phyloP scores from a whole-genome alignment of 2,329 filamentous ascomycete species.

The Coleophoma eucalyptorum region DNA sequence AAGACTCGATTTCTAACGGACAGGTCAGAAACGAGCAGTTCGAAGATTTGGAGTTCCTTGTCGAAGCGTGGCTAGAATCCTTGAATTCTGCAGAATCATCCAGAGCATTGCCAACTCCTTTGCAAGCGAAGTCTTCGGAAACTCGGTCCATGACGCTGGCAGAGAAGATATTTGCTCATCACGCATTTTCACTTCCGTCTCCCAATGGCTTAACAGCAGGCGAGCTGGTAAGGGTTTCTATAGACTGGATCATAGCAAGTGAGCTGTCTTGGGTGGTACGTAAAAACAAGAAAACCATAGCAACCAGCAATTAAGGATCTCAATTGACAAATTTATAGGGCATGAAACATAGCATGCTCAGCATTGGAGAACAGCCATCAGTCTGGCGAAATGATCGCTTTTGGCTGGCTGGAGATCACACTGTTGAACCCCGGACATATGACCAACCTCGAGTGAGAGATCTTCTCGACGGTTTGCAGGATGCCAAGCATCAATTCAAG shows the following conservation, averaged over 20 bases:
- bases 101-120: neutral
- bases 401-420: constrained; percentile 46
- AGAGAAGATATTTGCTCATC: constrained; percentile 1
- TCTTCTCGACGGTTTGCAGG: constrained; percentile 33
- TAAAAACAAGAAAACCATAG: neutral
- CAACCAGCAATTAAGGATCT: neutral
- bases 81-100: constrained; percentile 1
- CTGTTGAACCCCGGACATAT: constrained; percentile 40
- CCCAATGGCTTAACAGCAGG: neutral
- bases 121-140: neutral
- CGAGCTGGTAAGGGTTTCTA: constrained; percentile 1
- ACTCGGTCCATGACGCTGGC: neutral
- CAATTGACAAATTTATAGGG: constrained; percentile 15
- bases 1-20: neutral
- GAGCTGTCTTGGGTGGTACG: constrained; percentile 2
- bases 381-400: constrained; percentile 46
- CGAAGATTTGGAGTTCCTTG: neutral
- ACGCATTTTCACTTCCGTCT: constrained; percentile 1
- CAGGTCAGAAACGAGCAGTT: neutral
- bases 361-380: constrained; percentile 33
- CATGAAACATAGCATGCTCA: constrained; percentile 36
- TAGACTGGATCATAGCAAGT: constrained; percentile 2
- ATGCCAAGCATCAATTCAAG: constrained; percentile 34
- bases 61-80: constrained; percentile 1
- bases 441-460: constrained; percentile 29